phyloP scores from a whole-genome alignment of 768 basidiomycete genomes.

The Rhizopogon salebrosus region DNA sequence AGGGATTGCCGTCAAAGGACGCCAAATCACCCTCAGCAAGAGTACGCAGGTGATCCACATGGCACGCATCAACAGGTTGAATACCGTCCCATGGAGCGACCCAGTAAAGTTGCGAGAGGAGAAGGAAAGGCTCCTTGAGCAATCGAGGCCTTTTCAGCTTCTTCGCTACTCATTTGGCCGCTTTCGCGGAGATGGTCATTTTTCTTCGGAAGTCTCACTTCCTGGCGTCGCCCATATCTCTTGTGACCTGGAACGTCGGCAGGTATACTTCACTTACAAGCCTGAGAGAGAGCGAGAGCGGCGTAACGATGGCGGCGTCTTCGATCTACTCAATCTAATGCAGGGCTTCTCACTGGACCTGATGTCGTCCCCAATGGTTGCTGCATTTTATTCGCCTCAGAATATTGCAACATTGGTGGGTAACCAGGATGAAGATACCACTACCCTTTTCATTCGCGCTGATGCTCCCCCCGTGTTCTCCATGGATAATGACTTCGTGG shows the following conservation, averaged over 20 bases:
- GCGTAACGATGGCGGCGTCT: too few species aligned
- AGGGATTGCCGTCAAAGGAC: constrained; percentile 24
- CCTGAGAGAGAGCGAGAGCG: neutral
- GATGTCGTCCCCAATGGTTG: neutral
- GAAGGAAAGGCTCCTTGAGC: constrained; percentile 16
- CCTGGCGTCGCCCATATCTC: constrained; percentile 26
- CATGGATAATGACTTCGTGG: neutral
- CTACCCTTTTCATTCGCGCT: constrained; percentile 27
- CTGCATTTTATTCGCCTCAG: constrained; percentile 17
- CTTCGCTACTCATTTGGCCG: constrained; percentile 29
- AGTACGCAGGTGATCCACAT: constrained; percentile 21
- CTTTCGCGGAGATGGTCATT: constrained; percentile 28
- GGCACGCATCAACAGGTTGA: constrained; percentile 19
- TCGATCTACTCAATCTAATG: neutral
- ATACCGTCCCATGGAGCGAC: constrained; percentile 24
- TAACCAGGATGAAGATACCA: constrained; percentile 4
- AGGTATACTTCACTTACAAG: constrained; percentile 26
- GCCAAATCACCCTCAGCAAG: constrained; percentile 11
- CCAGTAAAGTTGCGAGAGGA: constrained; percentile 20
- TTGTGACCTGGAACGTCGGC: constrained; percentile 30
- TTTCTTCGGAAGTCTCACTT: constrained; percentile 26
- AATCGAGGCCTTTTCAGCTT: constrained; percentile 20
- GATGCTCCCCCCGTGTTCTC: constrained; percentile 27
- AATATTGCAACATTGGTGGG: constrained; percentile 18
- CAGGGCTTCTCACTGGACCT: constrained; percentile 5